phyloP scores from a whole-genome alignment of 805 yeast species.

The Maudiozyma bulderi region DNA sequence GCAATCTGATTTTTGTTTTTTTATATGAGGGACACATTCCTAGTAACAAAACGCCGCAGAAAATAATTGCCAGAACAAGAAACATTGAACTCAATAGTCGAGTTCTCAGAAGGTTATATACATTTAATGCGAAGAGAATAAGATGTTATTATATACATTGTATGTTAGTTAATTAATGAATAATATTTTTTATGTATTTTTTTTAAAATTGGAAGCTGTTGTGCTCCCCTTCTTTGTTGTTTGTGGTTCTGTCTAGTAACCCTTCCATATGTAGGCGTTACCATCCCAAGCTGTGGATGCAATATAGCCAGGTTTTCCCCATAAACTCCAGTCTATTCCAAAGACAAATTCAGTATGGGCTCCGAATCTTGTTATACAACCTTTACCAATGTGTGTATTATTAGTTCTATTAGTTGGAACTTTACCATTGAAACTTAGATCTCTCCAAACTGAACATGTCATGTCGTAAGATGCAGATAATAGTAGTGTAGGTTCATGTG shows the following conservation, averaged over 20 bases:
- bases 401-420: constrained; percentile 36
- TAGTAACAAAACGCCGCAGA: no score
- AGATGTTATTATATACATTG: no score
- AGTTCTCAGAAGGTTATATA: no score
- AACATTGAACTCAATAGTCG: no score
- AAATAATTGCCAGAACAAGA: no score
- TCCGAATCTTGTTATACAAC: constrained; percentile 49
- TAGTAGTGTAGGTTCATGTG: constrained; percentile 64
- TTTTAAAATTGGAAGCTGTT: no score
- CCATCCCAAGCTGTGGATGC: constrained; percentile 97
- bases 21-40: no score
- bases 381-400: constrained; percentile 37
- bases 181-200: no score
- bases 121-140: no score
- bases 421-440: constrained; percentile 51
- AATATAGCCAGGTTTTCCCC: constrained; percentile 96
- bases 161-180: no score
- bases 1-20: no score
- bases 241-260: constrained; percentile 16
- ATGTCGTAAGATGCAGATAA: constrained; percentile 82
- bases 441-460: constrained; percentile 84
- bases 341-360: constrained; percentile 81
- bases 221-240: background rate
- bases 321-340: constrained; percentile 90
- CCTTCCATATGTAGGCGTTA: constrained; percentile 83